Percentiles rank a stretch among this genome's conserved stretches.
Evolutionary conservation across 352 stramenopile genomes (phyloP).

Genomic region (Globisporangium orthogonon): DNA sequence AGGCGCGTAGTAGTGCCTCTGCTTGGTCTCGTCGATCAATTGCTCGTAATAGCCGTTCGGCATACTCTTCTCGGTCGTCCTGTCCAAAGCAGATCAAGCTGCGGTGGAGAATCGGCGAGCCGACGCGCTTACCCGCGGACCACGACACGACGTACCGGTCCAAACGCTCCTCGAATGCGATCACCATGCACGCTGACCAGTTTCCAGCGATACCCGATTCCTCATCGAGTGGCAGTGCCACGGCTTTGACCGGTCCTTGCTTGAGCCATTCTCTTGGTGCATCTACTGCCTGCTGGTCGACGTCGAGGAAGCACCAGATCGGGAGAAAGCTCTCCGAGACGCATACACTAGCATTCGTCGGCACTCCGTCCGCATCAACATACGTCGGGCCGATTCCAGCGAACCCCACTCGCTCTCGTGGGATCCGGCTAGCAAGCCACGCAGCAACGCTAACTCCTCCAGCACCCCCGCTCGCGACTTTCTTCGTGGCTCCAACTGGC

Average conservation of each 20-base stretch:
- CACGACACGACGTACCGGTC: conserved; percentile 66
- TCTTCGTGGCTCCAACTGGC: conserved; percentile 7
- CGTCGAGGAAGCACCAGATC: conserved; percentile 68
- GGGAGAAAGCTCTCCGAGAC: conserved; percentile 50
- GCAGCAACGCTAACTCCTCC: conserved; percentile 18
- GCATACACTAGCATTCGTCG: conserved; percentile 10
- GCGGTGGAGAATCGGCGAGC: conserved; percentile 51
- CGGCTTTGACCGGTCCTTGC: conserved; percentile 43
- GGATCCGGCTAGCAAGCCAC: conserved; percentile 40
- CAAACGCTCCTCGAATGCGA: conserved; percentile 40
- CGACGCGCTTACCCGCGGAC: conserved; percentile 66
- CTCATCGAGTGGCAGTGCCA: conserved; percentile 61
- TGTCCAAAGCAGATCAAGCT: conserved; percentile 60
- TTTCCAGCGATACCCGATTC: conserved; percentile 40
- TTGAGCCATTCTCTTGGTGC: conserved; percentile 17
- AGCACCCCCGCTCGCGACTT: conserved; percentile 12
- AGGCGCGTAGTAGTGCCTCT: conserved; percentile 53
- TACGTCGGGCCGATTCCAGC: conserved; percentile 18
- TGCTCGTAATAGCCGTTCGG: conserved; percentile 28
- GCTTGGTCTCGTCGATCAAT: conserved; percentile 45
- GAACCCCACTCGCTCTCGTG: conserved; percentile 43
- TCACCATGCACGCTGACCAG: conserved; percentile 77
- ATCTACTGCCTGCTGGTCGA: conserved; percentile 20
- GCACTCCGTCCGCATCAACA: not conserved
- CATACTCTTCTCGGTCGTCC: conserved; percentile 43